These are phyloP conservation scores for Globisporangium polare DNA, from an alignment of 352 stramenopile species.

Conservation along the genomic window DNA sequence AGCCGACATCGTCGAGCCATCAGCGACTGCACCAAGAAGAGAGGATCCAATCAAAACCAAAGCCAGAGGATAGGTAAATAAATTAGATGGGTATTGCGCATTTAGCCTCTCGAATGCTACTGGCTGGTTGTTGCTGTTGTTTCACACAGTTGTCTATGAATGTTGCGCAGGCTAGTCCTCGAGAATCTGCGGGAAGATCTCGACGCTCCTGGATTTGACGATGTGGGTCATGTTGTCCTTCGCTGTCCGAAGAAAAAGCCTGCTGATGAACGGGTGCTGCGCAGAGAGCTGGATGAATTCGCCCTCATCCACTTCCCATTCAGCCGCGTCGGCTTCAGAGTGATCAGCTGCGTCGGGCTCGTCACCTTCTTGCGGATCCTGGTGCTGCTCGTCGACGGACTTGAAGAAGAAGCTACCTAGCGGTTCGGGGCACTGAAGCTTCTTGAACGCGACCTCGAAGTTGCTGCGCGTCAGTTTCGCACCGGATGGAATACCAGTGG, in stretches of 20 bases:
- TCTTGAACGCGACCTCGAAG: slow-evolving; percentile 47
- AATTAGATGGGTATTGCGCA: slow-evolving; percentile 9
- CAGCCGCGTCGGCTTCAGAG: neutral
- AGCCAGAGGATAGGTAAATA: slow-evolving; percentile 10
- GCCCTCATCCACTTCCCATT: slow-evolving; percentile 37
- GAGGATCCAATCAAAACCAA: neutral
- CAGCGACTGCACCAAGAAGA: slow-evolving; percentile 1
- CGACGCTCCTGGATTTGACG: slow-evolving; percentile 35
- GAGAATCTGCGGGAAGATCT: slow-evolving; percentile 52
- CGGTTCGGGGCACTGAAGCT: slow-evolving; percentile 54
- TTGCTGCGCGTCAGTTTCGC: slow-evolving; percentile 20
- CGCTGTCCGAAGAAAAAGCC: slow-evolving; percentile 59
- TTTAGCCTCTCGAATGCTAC: neutral
- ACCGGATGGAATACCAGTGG: neutral
- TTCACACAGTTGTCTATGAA: slow-evolving; percentile 6
- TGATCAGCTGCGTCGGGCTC: neutral
- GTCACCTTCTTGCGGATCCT: slow-evolving; percentile 12
- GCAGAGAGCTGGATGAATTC: slow-evolving; percentile 42
- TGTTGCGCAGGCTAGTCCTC: slow-evolving; percentile 25
- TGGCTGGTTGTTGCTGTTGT: neutral
- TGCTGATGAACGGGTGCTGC: slow-evolving; percentile 62
- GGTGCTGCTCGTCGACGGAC: slow-evolving; percentile 36
- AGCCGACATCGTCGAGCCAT: slow-evolving; percentile 47
- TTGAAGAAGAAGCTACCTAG: slow-evolving; percentile 64
- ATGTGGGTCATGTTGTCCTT: slow-evolving; percentile 63